These are phyloP conservation scores for Podospora pseudoanserina DNA, from an alignment of 495 filamentous ascomycete genomes.

Conservation along the genomic window DNA sequence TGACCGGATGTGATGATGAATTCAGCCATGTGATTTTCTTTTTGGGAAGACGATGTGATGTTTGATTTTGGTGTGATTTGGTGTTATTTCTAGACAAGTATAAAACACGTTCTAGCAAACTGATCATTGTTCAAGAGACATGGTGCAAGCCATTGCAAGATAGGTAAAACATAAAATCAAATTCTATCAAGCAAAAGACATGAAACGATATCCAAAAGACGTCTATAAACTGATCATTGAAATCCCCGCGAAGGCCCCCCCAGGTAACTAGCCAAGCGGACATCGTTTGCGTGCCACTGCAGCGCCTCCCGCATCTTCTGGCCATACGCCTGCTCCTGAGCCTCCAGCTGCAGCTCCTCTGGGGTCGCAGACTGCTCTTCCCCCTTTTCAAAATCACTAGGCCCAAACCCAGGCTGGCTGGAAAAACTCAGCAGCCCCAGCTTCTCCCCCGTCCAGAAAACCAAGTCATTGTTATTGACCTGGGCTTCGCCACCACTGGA, in stretches of 20 bases:
- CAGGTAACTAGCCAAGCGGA: constrained; percentile 68
- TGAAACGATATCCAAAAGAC: not conserved
- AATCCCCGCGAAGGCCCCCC: constrained; percentile 20
- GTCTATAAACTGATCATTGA: not conserved
- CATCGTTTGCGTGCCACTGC: constrained; percentile 77
- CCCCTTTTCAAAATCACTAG: constrained; percentile 46
- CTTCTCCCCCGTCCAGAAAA: constrained; percentile 79
- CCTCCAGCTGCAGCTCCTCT: constrained; percentile 41
- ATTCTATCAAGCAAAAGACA: not conserved
- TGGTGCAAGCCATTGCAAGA: too few relatives aligned
- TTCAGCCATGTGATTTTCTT: not conserved
- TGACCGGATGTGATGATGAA: not conserved
- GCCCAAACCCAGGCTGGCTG: constrained; percentile 42
- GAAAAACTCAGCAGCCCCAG: constrained; percentile 68
- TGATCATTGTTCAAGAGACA: too few relatives aligned
- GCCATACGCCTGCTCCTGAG: constrained; percentile 54
- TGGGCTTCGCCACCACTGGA: constrained; percentile 18
- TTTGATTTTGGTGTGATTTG: not conserved
- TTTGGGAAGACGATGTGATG: not conserved
- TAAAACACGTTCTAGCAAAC: too few relatives aligned
- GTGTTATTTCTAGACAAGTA: not conserved
- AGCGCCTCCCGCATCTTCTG: constrained; percentile 70
- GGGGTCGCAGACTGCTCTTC: constrained; percentile 41
- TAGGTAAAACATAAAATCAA: too few relatives aligned
- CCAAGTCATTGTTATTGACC: constrained; percentile 59